Base-by-base conservation (phyloP, 225 moss, liverwort and hornwort species). In the Antitrichia curtipendula region DNA sequence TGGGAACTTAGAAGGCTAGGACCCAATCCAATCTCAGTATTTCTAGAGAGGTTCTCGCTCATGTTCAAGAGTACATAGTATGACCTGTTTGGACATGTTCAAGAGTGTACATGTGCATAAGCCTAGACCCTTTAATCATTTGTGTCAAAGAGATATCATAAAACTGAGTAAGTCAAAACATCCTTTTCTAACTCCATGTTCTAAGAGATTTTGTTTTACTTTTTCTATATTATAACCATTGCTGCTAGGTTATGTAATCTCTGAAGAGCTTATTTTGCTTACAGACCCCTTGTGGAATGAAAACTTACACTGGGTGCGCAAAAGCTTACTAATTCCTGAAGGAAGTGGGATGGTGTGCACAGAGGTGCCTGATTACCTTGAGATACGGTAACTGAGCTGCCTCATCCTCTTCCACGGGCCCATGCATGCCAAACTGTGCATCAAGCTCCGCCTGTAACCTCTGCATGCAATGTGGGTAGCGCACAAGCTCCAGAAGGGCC, bases 311-410 rank as follows among this genome's bases (percentile, higher is more conserved):
- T 75, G n/a, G 31, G 63, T n/a, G 29, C 27, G 47, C 52, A 29
- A 20, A 41, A 59, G 58, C 29, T 43, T 60, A 41, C 53, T 72
- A 24, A 49, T 50, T 81, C 32, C 23, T 50, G 52, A 28, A 61
- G 53, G 45, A 53, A 52, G 24, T 24, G 28, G 31, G 60, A 79
- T 41, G 17, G 50, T 45, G 20, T 57, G 57, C 57, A 59, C 49
- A 38, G 16, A 49, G 60, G 60, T 60, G 47, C 77, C 25, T 63
- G 7, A 62, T 60, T 76, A 88, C 91, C 91, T 91, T 83, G 17
- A 91, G 88, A 83, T 91, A 91, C 19, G 91, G 91, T 61, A 90
- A 86, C 17, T 86, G 78, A 60, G 78, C 28, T n/a, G 86, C 85
- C n/a, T 82, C 65, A 43, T 79, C 82, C 65, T 86, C 91, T n/a